Base-by-base conservation (phyloP, 2,329 filamentous ascomycete genomes). In the Pseudogymnoascus pannorum region DNA sequence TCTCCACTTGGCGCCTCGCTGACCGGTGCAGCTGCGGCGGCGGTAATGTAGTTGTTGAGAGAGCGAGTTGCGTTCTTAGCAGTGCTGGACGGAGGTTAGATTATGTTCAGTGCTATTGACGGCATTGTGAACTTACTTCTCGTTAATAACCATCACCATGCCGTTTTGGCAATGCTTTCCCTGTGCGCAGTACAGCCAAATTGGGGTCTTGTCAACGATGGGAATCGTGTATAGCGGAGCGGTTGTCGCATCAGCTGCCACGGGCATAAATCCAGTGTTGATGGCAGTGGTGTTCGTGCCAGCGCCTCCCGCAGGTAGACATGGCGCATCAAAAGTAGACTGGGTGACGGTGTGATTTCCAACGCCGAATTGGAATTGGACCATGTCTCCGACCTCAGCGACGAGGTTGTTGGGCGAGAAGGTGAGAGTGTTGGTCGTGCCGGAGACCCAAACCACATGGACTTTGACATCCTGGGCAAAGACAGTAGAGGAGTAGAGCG, bases 181-280 rank as follows among this genome's bases (percentile, higher is more conserved):
- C 73, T 91, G 87, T 29, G 84, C 85, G 76, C 89, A 93, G 80
- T 88, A 93, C 66, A 89, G 76, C 89, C 90, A 94, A 66, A 92
- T 78, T 29, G 90, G 89, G 61, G 81, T 87, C 48, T 80, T 83
- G 73, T 85, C 79, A 70, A 86, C 87, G 73, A 94, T 77, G 72
- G 80, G 80, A 69, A 93, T 77, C 62, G 87, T 91, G 75, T 86
- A 94, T 60, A 86, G 86, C 26, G 88, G 83, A 63, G 85, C 79
- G 72, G 77, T 77, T 64, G 73, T 69, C 20, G 74, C 70, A 65
- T 77, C 78, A 62, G 84, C 81, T 2, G 79, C 78, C 42, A 85
- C 86, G 65, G 84, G 83, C 76, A 85, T 81, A 77, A 84, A 89
- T 63, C 87, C 87, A 1, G 84, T 86, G 77, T 81, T 87, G 76